phyloP scores from a whole-genome alignment of 129 eudicot species.

The Logfia minima region DNA sequence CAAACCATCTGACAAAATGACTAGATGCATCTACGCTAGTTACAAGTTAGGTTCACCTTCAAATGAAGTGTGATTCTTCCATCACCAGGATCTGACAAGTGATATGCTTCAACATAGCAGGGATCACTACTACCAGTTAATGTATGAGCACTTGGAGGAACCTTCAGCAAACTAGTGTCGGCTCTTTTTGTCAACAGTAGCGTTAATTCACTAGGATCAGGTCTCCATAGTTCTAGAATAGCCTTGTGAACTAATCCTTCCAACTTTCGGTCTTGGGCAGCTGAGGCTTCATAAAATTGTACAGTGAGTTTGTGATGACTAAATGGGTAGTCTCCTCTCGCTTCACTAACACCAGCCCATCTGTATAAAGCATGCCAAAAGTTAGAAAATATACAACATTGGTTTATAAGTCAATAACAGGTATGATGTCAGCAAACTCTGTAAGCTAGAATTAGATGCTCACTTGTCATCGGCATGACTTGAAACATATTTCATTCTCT shows the following conservation, averaged over 20 bases:
- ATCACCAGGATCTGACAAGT: constrained; percentile 89
- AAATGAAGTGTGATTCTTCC: constrained; percentile 90
- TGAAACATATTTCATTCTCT: constrained; percentile 82
- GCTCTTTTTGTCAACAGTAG: constrained; percentile 64
- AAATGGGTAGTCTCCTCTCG: constrained; percentile 96
- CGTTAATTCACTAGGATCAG: constrained; percentile 84
- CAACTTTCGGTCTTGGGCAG: constrained; percentile 95
- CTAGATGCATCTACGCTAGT: constrained; percentile 8
- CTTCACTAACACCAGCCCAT: constrained; percentile 96
- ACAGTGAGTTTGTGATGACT: constrained; percentile 98
- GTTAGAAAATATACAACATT: not conserved
- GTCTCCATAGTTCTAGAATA: constrained; percentile 93
- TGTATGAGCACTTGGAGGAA: constrained; percentile 75
- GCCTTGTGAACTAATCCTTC: constrained; percentile 98
- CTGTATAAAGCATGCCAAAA: constrained; percentile 37
- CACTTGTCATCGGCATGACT: constrained; percentile 79
- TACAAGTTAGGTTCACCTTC: constrained; percentile 52
- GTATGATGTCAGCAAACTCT: constrained; percentile 2
- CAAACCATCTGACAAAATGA: not conserved
- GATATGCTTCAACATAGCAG: constrained; percentile 96
- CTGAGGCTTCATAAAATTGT: constrained; percentile 86
- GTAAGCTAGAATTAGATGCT: constrained; percentile 35
- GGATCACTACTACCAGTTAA: constrained; percentile 96
- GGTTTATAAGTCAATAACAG: not conserved
- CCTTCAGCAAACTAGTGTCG: constrained; percentile 67